These are phyloP conservation scores for Fusarium newnesense DNA, from an alignment of 2,329 filamentous ascomycete genomes.

Conservation along the genomic window DNA sequence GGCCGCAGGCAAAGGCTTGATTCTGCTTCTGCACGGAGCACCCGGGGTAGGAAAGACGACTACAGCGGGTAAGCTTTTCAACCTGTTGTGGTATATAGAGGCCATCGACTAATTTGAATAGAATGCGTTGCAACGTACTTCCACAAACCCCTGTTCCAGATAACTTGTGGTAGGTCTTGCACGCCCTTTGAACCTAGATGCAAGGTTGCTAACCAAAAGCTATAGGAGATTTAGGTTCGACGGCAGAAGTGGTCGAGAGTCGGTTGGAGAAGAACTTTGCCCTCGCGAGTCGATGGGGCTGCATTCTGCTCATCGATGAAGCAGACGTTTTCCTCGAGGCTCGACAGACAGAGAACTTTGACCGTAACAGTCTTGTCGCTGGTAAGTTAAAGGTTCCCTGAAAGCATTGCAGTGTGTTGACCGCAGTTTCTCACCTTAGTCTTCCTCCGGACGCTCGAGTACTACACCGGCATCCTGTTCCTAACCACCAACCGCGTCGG, in stretches of 20 bases:
- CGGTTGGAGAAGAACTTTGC: conserved; percentile 3
- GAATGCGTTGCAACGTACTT: conserved; percentile 22
- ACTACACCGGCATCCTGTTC: background rate
- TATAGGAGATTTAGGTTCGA: background rate
- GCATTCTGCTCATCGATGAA: conserved; percentile 3
- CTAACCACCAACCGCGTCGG: background rate
- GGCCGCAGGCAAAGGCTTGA: background rate
- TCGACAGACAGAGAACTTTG: background rate
- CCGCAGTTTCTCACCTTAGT: background rate
- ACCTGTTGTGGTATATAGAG: background rate
- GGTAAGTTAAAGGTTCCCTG: background rate
- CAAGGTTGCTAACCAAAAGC: accelerated
- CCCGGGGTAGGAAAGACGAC: conserved; percentile 22
- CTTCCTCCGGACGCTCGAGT: background rate
- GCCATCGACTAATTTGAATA: background rate
- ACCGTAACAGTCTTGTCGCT: conserved; percentile 14
- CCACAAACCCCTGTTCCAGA: conserved; percentile 3
- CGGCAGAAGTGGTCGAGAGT: background rate
- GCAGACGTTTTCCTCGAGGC: background rate
- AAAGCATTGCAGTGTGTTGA: accelerated
- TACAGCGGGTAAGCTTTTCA: background rate
- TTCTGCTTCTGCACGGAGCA: conserved; percentile 10
- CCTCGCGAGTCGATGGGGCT: background rate
- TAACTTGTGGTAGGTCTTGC: conserved; percentile 15
- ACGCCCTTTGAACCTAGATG: background rate